Conservation (phyloP, 1,284 basidiomycete genomes). For the Singerocomus inundabilis region DNA sequence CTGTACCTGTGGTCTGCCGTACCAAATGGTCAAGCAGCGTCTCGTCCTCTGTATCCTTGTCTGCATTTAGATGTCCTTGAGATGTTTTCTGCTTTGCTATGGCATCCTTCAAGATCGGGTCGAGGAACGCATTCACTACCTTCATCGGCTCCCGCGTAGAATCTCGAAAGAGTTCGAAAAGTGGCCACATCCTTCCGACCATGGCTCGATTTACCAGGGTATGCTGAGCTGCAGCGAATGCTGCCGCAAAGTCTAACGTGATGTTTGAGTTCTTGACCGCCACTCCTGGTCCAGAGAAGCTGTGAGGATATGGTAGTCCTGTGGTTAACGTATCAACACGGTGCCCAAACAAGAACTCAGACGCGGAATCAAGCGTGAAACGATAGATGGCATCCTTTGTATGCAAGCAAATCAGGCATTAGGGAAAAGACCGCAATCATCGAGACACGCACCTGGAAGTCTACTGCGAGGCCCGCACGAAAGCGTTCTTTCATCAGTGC, state of each 20-base stretch:
- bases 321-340: conserved; percentile 32
- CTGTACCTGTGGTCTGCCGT: conserved; percentile 46
- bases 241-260: conserved; percentile 35
- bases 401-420: neutral
- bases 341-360: conserved; percentile 43
- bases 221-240: conserved; percentile 36
- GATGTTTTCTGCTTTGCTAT: conserved; percentile 31
- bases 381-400: conserved; percentile 39
- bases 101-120: conserved; percentile 33
- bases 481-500: conserved; percentile 36
- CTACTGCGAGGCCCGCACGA: conserved; percentile 36
- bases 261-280: conserved; percentile 4
- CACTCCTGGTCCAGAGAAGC: conserved; percentile 3
- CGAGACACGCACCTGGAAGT: conserved; percentile 39
- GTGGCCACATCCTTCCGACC: conserved; percentile 40
- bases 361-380: conserved; percentile 46
- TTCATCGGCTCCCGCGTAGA: conserved; percentile 37
- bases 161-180: conserved; percentile 39
- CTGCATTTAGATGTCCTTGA: conserved; percentile 14
- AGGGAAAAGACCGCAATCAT: too few relatives aligned
- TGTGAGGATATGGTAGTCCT: conserved; percentile 33
- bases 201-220: conserved; percentile 31
- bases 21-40: conserved; percentile 54
- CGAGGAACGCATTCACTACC: conserved; percentile 39
- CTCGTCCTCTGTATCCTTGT: conserved; percentile 37